Percentiles rank a stretch among this genome's conserved stretches.
Evolutionary conservation across 257 asterid genomes (phyloP).

Genomic region (Knoxia roxburghii): DNA sequence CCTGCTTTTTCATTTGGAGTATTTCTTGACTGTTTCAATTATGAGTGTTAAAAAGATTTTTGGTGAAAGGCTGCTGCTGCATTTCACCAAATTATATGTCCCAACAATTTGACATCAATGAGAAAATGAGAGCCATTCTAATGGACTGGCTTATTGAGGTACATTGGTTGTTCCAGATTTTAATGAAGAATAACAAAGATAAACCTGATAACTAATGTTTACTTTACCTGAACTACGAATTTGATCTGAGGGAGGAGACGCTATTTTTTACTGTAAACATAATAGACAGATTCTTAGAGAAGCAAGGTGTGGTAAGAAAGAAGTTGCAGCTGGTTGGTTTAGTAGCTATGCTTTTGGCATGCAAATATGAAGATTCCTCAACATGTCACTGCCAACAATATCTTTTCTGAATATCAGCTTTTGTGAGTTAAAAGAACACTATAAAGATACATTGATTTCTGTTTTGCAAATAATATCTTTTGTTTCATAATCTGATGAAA

Average conservation of each 20-base stretch:
- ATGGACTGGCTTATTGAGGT: constrained; percentile 97
- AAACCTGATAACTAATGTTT: no score
- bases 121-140: constrained; percentile 79
- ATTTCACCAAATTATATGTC: constrained; percentile 78
- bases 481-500: background rate
- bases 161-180: background rate
- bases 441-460: no score
- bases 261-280: constrained; percentile 70
- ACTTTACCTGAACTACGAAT: constrained; percentile 46
- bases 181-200: background rate
- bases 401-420: constrained; percentile 65
- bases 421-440: constrained; percentile 39
- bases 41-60: background rate
- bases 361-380: constrained; percentile 95
- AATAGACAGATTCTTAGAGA: constrained; percentile 75
- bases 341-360: constrained; percentile 85
- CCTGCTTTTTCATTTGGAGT: background rate
- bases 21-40: background rate
- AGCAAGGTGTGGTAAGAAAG: constrained; percentile 69
- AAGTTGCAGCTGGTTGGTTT: constrained; percentile 90
- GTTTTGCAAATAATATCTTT: background rate
- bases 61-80: constrained; percentile 54
- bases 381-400: constrained; percentile 86
- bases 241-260: constrained; percentile 81
- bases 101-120: constrained; percentile 76